Percentiles rank a stretch among this genome's conserved stretches.
These are phyloP conservation scores for Beta macrorhiza DNA, from an alignment of 179 eudicot genomes.

Conservation along the genomic window DNA sequence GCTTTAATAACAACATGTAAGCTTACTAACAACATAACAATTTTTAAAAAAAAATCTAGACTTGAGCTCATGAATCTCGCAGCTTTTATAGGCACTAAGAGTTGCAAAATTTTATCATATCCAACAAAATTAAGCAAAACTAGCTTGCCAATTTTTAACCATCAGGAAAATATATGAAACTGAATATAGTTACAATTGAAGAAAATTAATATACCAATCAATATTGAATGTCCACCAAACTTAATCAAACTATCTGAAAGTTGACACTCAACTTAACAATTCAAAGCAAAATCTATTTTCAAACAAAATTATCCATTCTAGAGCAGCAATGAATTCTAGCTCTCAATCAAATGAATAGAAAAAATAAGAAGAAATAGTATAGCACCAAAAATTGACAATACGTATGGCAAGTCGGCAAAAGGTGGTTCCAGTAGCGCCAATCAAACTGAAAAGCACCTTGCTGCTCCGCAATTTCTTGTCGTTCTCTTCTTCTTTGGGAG, in stretches of 20 bases:
- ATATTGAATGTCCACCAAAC: background rate
- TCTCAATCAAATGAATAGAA: background rate
- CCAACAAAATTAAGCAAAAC: background rate
- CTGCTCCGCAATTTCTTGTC: conserved; percentile 53
- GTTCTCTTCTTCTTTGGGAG: conserved; percentile 37
- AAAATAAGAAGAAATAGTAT: background rate
- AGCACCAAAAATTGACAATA: background rate
- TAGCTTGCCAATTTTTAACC: background rate
- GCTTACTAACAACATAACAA: too few relatives aligned
- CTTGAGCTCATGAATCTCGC: too few relatives aligned
- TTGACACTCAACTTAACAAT: background rate
- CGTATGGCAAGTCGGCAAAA: conserved; percentile 45
- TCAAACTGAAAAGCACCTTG: conserved; percentile 56
- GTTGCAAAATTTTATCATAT: background rate
- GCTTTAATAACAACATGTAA: too few relatives aligned
- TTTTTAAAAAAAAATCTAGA: background rate
- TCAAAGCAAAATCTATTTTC: background rate
- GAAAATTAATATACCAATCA: too few relatives aligned
- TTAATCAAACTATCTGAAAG: background rate
- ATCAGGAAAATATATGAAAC: background rate
- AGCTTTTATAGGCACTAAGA: background rate
- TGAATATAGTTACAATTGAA: too few relatives aligned
- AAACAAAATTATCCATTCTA: too few relatives aligned
- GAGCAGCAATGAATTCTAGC: background rate
- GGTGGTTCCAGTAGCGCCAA: conserved; percentile 73